Evolutionary conservation across 179 eudicot genomes (phyloP), one percentile per base, ranked within the genome.

Genomic region (Heliamphora pulchella): DNA sequence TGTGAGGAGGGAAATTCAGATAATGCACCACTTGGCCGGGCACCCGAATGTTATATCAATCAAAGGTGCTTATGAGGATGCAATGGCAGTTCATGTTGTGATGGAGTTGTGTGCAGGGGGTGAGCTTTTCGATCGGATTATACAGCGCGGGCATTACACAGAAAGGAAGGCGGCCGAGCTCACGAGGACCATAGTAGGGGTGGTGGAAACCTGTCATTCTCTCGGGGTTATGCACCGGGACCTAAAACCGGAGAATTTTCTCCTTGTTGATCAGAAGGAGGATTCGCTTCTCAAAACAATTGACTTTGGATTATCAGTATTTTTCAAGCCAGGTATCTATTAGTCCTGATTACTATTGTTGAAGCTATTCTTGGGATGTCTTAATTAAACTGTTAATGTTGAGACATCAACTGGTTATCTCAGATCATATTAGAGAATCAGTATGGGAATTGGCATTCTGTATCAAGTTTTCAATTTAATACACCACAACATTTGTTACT

Each of bases 101-200:
- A 89, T 89, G 91, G 91, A 88, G 72, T 20, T 89, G 46, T 89
- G 87, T 84, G 81, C 86, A 71, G 91, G 91, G 10, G 90, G 91
- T 65, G 91, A 89, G 85, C 87, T 89, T 74, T 89, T 89, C 6
- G 90, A 89, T 78, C 81, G 90, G 82, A 89, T 89, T 46, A 82
- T 87, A 55, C 85, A 86, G 80, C 81, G 86, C 73, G 89, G 91
- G 39, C 89, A 88, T 75, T 88, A 84, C 79, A 85, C 91, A 0
- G 91, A 88, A 67, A 68, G 89, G 14, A 89, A 86, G 9, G 89
- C 89, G 1, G 91, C 91, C 0, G 80, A 85, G 5, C 71, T 88
- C 79, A 39, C 86, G 83, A 81, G 91, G 78, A 88, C 91, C 2
- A 86, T 88, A 44, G 91, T 88, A 8, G 89, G 86, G 73, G 85